A percentile compares a stretch with the other conserved stretches of the same genome.
Evolutionary conservation across 169 alveolate genomes (phyloP).

Genomic region (Eimeria tenella): DNA sequence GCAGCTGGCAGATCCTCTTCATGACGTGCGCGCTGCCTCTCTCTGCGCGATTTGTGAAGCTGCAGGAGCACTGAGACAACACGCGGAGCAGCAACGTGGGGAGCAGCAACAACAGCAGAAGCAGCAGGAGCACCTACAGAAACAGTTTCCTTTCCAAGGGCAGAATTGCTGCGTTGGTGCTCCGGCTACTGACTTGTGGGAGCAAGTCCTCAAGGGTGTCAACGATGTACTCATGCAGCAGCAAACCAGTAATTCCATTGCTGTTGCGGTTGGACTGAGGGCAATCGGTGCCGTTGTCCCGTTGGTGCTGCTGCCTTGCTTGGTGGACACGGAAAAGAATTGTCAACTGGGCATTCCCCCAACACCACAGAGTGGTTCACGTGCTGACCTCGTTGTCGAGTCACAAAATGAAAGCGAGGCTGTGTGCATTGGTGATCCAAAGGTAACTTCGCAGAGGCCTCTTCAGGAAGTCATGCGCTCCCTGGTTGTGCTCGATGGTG

Average conservation of each 20-base stretch:
- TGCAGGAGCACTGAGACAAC: constrained; percentile 44
- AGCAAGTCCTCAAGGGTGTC: constrained; percentile 26
- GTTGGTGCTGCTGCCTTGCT: constrained; percentile 2
- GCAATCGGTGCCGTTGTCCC: constrained; percentile 57
- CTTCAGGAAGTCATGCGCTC: constrained; percentile 12
- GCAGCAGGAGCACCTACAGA: not conserved
- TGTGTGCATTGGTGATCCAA: not conserved
- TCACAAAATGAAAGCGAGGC: not conserved
- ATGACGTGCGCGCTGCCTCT: constrained; percentile 49
- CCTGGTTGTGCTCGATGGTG: constrained; percentile 1
- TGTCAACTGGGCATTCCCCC: no score
- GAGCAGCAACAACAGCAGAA: not conserved
- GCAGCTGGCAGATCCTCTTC: constrained; percentile 39
- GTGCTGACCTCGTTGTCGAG: no score
- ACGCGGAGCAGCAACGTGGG: not conserved
- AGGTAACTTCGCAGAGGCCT: not conserved
- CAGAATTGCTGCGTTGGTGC: not conserved
- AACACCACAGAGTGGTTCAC: no score
- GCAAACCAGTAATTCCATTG: constrained; percentile 13
- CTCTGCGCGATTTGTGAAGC: constrained; percentile 58
- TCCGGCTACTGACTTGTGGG: constrained; percentile 22
- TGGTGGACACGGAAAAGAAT: not conserved
- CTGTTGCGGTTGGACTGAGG: constrained; percentile 48
- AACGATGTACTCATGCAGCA: constrained; percentile 39
- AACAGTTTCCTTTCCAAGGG: not conserved